Evolutionary conservation across 305 asterid species (phyloP).

Genomic region (Ajuga reptans): DNA sequence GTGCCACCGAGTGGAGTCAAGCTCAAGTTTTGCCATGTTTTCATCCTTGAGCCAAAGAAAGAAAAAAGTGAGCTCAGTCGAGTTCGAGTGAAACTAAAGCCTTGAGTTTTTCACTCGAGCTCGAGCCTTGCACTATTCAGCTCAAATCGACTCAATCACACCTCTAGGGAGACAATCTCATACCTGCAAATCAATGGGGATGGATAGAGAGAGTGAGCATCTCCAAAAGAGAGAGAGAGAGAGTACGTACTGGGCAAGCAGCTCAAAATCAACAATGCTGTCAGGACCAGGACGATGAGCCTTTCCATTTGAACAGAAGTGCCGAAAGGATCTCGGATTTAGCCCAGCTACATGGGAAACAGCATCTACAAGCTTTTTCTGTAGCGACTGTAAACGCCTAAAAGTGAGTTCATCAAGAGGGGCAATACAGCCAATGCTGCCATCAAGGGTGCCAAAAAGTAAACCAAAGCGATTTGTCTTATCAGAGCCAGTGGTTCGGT

Average conservation of each 20-base stretch:
- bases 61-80: no score
- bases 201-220: no score
- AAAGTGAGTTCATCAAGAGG: slow-evolving; percentile 92
- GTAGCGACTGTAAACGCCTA: slow-evolving; percentile 91
- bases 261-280: slow-evolving; percentile 84
- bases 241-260: slow-evolving; percentile 69
- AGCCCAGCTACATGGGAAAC: slow-evolving; percentile 85
- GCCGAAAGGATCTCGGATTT: slow-evolving; percentile 84
- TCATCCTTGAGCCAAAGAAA: no score
- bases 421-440: slow-evolving; percentile 89
- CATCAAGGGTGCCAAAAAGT: slow-evolving; percentile 83
- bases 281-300: slow-evolving; percentile 98
- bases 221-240: background rate
- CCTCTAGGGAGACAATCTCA: no score
- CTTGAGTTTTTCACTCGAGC: no score
- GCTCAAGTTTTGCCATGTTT: no score
- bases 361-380: slow-evolving; percentile 81
- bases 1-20: no score
- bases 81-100: no score
- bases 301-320: slow-evolving; percentile 75
- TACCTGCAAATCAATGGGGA: no score
- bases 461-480: slow-evolving; percentile 88
- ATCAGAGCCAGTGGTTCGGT: slow-evolving; percentile 62
- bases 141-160: no score
- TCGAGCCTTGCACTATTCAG: no score